phyloP scores from a whole-genome alignment of 2,329 filamentous ascomycete species.

The Exophiala oligosperma region DNA sequence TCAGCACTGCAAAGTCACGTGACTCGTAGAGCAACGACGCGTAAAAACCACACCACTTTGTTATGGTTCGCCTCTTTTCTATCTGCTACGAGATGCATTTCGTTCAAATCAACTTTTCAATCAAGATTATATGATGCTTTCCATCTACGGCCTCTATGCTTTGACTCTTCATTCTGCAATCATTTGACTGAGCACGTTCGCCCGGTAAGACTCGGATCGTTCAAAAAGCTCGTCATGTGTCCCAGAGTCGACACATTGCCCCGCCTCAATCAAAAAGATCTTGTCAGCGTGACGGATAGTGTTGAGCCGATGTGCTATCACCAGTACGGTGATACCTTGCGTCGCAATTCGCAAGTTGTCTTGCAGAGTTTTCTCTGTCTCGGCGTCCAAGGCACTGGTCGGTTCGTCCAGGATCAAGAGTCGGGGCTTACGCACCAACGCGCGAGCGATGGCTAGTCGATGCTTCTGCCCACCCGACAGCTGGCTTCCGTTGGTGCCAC shows the following conservation, averaged over 20 bases:
- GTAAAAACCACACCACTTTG: no score
- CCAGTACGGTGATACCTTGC: conserved; percentile 39
- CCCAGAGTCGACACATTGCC: conserved; percentile 78
- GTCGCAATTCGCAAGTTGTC: conserved; percentile 33
- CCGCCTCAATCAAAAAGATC: conserved; percentile 67
- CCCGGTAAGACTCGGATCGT: conserved; percentile 65
- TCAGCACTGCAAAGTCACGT: no score
- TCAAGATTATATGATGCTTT: no score
- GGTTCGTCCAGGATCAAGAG: conserved; percentile 62
- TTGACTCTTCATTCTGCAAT: not conserved
- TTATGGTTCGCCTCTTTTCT: no score
- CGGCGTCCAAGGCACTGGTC: conserved; percentile 60
- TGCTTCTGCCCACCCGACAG: conserved; percentile 61
- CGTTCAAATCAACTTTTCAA: no score
- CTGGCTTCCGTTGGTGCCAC: conserved; percentile 55
- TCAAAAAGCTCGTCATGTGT: conserved; percentile 72
- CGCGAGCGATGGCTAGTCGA: conserved; percentile 55
- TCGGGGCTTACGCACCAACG: conserved; percentile 55
- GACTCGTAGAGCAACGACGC: no score
- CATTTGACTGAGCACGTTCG: not conserved
- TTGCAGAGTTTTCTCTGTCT: conserved; percentile 52
- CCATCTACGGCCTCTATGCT: not conserved
- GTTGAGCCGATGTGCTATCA: conserved; percentile 43
- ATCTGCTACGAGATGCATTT: no score
- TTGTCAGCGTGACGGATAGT: conserved; percentile 67